Conservation (phyloP, 2,329 filamentous ascomycete genomes). For the Aureobasidium sp. region DNA sequence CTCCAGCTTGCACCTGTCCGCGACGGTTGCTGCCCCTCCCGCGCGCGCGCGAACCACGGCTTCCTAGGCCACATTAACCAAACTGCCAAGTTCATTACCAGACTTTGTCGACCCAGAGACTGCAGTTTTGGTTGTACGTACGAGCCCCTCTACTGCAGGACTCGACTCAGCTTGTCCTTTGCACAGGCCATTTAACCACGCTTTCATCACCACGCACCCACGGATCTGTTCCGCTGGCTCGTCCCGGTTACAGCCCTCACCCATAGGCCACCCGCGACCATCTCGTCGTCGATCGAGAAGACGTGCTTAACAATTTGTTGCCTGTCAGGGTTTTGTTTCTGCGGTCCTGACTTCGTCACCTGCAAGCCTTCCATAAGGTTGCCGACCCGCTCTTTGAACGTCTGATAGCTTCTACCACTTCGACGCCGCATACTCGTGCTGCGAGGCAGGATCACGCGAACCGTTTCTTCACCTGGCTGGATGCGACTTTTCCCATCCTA, state of each 20-base stretch:
- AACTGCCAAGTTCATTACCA: neutral
- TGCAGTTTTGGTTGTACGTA: neutral
- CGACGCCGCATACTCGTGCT: neutral
- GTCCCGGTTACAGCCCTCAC: conserved; percentile 9
- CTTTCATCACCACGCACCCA: conserved; percentile 1
- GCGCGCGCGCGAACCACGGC: conserved; percentile 1
- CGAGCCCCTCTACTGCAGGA: neutral
- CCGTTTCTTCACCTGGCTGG: conserved; percentile 9
- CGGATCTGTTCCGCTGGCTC: conserved; percentile 15
- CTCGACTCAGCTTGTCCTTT: conserved; percentile 14
- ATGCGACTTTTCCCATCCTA: conserved; percentile 13
- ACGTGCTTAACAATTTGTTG: conserved; percentile 5
- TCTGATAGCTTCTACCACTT: conserved; percentile 16
- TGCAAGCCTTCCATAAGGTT: conserved; percentile 14
- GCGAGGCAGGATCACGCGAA: conserved; percentile 15
- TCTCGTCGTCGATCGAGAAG: conserved; percentile 7
- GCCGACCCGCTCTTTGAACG: conserved; percentile 13
- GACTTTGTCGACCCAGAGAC: neutral
- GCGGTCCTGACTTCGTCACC: conserved; percentile 5
- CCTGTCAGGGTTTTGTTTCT: conserved; percentile 5
- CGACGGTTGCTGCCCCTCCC: conserved; percentile 3
- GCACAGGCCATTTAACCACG: conserved; percentile 12
- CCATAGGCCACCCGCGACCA: conserved; percentile 13
- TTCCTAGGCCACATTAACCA: neutral
- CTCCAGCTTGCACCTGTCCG: neutral